These are phyloP conservation scores for Citrus maxima DNA, from an alignment of 345 rosid genomes.

Conservation along the genomic window DNA sequence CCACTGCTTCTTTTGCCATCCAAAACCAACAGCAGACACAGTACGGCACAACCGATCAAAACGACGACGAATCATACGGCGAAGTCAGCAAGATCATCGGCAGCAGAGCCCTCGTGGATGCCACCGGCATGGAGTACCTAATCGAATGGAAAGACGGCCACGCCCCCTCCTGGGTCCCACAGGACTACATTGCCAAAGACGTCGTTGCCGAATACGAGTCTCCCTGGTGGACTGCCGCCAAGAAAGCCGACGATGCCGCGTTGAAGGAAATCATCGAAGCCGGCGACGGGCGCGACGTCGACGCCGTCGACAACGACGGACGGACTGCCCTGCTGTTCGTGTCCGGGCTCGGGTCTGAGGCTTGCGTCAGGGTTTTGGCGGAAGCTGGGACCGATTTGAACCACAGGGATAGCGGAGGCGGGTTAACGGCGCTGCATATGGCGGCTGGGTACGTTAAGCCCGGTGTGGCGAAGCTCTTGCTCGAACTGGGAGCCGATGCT, in stretches of 20 bases:
- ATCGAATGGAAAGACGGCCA: slow-evolving; percentile 94
- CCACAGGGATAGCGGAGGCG: slow-evolving; percentile 63
- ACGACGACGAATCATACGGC: slow-evolving; percentile 53
- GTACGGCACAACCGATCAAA: slow-evolving; percentile 11
- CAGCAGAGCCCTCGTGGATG: slow-evolving; percentile 48
- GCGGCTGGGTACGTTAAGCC: slow-evolving; percentile 87
- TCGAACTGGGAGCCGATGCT: slow-evolving; percentile 67
- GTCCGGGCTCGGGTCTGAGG: slow-evolving; percentile 78
- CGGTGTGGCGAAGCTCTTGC: slow-evolving; percentile 49
- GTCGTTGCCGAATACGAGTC: slow-evolving; percentile 86
- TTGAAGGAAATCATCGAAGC: slow-evolving; percentile 40
- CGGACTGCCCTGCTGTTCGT: slow-evolving; percentile 83
- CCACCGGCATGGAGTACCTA: slow-evolving; percentile 69
- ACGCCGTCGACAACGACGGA: slow-evolving; percentile 77
- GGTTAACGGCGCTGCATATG: slow-evolving; percentile 86
- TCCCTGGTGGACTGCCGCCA: slow-evolving; percentile 95
- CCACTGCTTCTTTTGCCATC: slow-evolving; percentile 28
- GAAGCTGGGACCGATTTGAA: slow-evolving; percentile 73
- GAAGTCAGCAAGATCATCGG: slow-evolving; percentile 80
- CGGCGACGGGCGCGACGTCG: slow-evolving; percentile 59
- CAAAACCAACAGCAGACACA: slow-evolving; percentile 41
- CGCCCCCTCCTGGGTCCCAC: slow-evolving; percentile 77
- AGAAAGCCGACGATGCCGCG: slow-evolving; percentile 72
- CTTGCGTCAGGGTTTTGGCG: slow-evolving; percentile 58
- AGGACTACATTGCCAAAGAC: slow-evolving; percentile 70